Evolutionary conservation across 2,329 filamentous ascomycete species (phyloP).

Genomic region (Pseudocercospora vitis): DNA sequence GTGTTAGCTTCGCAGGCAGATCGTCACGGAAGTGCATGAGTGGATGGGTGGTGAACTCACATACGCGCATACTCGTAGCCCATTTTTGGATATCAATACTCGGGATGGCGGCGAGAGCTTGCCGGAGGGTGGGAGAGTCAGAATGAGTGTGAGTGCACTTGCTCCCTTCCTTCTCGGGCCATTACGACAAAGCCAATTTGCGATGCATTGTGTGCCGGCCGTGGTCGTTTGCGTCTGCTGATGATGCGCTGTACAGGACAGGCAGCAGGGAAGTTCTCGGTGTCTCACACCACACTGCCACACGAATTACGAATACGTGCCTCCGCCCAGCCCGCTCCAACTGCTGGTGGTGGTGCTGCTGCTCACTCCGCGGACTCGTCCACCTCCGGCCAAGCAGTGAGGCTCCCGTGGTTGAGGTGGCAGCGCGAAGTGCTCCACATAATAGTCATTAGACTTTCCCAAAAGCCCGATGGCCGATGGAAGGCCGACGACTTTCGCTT

Average conservation of each 20-base stretch:
- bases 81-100: slow-evolving; percentile 42
- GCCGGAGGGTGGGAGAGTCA: background rate
- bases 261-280: background rate
- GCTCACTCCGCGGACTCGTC: background rate
- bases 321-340: background rate
- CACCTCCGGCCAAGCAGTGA: background rate
- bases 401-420: background rate
- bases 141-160: slow-evolving; percentile 4
- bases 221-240: too few relatives aligned
- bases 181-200: slow-evolving; percentile 6
- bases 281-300: slow-evolving; percentile 3
- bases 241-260: slow-evolving; percentile 1
- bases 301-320: background rate
- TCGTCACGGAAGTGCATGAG: slow-evolving; percentile 6
- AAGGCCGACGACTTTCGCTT: too few relatives aligned
- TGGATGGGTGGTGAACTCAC: slow-evolving; percentile 46
- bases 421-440: background rate
- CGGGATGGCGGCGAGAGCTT: background rate
- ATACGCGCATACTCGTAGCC: slow-evolving; percentile 63
- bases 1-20: slow-evolving; percentile 5
- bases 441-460: background rate
- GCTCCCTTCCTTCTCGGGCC: background rate
- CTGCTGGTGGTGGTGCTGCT: background rate
- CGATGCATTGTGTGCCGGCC: slow-evolving; percentile 7
- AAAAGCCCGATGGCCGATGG: background rate